These are phyloP conservation scores for Malus orientalis DNA, from an alignment of 306 rosid genomes.

Conservation along the genomic window DNA sequence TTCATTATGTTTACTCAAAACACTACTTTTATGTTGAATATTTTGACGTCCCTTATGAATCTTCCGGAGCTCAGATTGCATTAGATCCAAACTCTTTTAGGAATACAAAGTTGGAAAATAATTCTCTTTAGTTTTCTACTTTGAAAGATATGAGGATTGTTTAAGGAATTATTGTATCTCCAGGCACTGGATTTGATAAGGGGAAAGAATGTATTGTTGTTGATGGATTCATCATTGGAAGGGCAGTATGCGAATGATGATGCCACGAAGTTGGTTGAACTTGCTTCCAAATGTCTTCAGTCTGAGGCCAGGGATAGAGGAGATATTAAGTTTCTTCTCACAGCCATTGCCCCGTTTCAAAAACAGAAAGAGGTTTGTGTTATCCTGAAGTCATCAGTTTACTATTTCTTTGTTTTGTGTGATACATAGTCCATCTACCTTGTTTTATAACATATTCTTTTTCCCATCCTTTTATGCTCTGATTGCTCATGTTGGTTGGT, in stretches of 20 bases:
- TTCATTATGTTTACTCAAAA: background rate
- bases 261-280: conserved; percentile 85
- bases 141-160: background rate
- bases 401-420: background rate
- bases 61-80: background rate
- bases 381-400: background rate
- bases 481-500: background rate
- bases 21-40: background rate
- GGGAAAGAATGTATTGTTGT: conserved; percentile 65
- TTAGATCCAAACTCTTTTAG: background rate
- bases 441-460: background rate
- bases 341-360: conserved; percentile 70
- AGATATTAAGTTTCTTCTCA: conserved; percentile 65
- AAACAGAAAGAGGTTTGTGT: conserved; percentile 66
- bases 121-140: background rate
- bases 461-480: background rate
- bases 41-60: background rate
- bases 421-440: background rate
- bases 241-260: conserved; percentile 86
- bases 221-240: conserved; percentile 95
- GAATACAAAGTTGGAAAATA: background rate
- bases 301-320: conserved; percentile 91
- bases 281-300: conserved; percentile 91
- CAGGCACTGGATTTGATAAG: conserved; percentile 89
- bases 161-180: conserved; percentile 2